These are phyloP conservation scores for Trichosporon sp. DNA, from an alignment of 1,284 basidiomycete species.

Conservation along the genomic window DNA sequence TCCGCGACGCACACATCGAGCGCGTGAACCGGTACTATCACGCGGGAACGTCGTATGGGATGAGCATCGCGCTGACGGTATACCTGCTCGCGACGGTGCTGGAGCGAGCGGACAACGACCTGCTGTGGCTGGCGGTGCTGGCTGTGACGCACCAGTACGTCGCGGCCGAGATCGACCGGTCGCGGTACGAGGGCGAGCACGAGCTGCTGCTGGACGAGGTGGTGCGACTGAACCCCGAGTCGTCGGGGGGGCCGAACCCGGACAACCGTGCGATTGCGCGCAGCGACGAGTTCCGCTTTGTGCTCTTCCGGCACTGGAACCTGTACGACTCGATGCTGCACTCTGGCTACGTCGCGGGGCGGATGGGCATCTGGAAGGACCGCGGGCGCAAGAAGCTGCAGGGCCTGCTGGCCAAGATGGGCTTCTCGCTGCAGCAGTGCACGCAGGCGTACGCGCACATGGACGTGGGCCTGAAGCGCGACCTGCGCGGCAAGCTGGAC, in stretches of 20 bases:
- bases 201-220: conserved; percentile 81
- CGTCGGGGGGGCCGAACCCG: conserved; percentile 43
- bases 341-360: conserved; percentile 90
- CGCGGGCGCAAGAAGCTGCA: conserved; percentile 81
- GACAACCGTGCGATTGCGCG: conserved; percentile 77
- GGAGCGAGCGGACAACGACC: conserved; percentile 86
- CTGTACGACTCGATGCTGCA: conserved; percentile 97
- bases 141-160: conserved; percentile 91
- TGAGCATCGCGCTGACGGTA: conserved; percentile 81
- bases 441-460: conserved; percentile 93
- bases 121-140: conserved; percentile 91
- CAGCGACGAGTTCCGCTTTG: conserved; percentile 85
- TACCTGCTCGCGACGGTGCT: conserved; percentile 85
- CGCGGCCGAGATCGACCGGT: conserved; percentile 78
- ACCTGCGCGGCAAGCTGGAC: conserved; percentile 77
- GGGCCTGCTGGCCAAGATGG: conserved; percentile 96
- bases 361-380: conserved; percentile 95
- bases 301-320: conserved; percentile 94
- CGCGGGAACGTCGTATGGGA: conserved; percentile 79
- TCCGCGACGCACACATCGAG: conserved; percentile 61
- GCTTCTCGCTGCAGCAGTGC: conserved; percentile 88
- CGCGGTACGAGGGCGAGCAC: conserved; percentile 77
- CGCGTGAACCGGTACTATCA: conserved; percentile 76
- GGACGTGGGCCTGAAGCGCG: conserved; percentile 86
- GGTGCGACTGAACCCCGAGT: conserved; percentile 67